These are phyloP conservation scores for Phoma sp. DNA, from an alignment of 2,329 filamentous ascomycete genomes.

Conservation along the genomic window DNA sequence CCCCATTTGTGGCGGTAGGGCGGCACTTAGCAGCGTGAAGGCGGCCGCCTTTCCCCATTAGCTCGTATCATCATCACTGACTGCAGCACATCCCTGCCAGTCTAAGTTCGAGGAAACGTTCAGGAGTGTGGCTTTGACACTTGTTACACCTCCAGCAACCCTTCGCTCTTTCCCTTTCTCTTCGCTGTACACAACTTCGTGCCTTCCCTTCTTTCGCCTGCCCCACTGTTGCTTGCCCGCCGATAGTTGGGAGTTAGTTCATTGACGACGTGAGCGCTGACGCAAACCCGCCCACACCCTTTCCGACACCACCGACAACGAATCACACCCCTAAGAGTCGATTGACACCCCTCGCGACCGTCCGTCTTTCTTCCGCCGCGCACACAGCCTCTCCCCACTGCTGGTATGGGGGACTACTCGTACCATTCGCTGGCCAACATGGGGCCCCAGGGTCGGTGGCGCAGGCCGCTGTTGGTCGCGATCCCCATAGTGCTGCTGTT, in stretches of 20 bases:
- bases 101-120: conserved; percentile 13
- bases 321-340: conserved; percentile 4
- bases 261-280: conserved; percentile 6
- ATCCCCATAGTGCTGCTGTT: conserved; percentile 41
- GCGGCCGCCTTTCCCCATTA: conserved; percentile 20
- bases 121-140: conserved; percentile 21
- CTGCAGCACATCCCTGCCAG: conserved; percentile 17
- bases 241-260: conserved; percentile 1
- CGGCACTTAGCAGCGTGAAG: conserved; percentile 16
- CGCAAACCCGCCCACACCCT: conserved; percentile 8
- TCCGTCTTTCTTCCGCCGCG: conserved; percentile 7
- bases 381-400: conserved; percentile 1
- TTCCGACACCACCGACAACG: conserved; percentile 6
- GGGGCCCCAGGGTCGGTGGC: conserved; percentile 46
- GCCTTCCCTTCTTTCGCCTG: conserved; percentile 1
- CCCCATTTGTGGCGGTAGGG: conserved; percentile 4
- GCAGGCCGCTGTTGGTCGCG: conserved; percentile 42
- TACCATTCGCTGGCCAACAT: conserved; percentile 43
- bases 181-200: conserved; percentile 16
- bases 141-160: conserved; percentile 12
- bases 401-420: conserved; percentile 34
- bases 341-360: conserved; percentile 1
- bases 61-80: conserved; percentile 10
- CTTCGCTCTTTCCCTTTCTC: conserved; percentile 20
- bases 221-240: neutral